Conservation (phyloP, 352 stramenopile genomes). For the Phytophthora europaea region DNA sequence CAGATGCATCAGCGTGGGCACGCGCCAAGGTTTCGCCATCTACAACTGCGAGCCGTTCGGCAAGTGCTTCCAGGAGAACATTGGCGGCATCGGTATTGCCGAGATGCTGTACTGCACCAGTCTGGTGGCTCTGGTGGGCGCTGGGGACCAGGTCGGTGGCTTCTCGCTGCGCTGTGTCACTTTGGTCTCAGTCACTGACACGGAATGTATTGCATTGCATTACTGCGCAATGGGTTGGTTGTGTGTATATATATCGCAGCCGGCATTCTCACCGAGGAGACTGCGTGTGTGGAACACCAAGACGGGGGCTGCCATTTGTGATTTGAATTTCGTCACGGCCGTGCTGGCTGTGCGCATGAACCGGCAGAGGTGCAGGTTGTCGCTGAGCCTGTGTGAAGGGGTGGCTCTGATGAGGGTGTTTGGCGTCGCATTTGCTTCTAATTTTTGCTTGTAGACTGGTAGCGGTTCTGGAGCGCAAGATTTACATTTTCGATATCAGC, state of each 20-base stretch:
- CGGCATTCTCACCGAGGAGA: slow-evolving; percentile 91
- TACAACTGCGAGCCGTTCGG: slow-evolving; percentile 95
- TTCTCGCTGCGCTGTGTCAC: not conserved
- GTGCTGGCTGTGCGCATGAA: slow-evolving; percentile 94
- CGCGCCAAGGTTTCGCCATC: slow-evolving; percentile 87
- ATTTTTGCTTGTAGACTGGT: slow-evolving; percentile 54
- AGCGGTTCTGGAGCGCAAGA: slow-evolving; percentile 89
- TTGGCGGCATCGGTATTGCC: slow-evolving; percentile 91
- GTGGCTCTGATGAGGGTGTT: slow-evolving; percentile 1
- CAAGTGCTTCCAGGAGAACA: slow-evolving; percentile 88
- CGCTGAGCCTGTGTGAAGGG: not conserved
- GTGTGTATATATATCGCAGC: slow-evolving; percentile 42
- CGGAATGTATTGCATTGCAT: not conserved
- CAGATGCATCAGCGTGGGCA: slow-evolving; percentile 93
- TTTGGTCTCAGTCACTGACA: not conserved
- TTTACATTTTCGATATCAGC: slow-evolving; percentile 96
- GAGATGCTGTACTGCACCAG: slow-evolving; percentile 96
- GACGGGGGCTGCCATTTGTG: slow-evolving; percentile 90
- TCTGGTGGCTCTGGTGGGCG: slow-evolving; percentile 92
- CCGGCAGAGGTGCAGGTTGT: slow-evolving; percentile 69
- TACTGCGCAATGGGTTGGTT: not conserved
- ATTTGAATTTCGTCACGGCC: slow-evolving; percentile 93
- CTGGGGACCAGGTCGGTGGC: slow-evolving; percentile 81
- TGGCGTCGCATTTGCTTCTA: not conserved
- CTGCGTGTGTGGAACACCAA: slow-evolving; percentile 95